Conservation (phyloP, 805 yeast genomes). For the Starmera caribaea region DNA sequence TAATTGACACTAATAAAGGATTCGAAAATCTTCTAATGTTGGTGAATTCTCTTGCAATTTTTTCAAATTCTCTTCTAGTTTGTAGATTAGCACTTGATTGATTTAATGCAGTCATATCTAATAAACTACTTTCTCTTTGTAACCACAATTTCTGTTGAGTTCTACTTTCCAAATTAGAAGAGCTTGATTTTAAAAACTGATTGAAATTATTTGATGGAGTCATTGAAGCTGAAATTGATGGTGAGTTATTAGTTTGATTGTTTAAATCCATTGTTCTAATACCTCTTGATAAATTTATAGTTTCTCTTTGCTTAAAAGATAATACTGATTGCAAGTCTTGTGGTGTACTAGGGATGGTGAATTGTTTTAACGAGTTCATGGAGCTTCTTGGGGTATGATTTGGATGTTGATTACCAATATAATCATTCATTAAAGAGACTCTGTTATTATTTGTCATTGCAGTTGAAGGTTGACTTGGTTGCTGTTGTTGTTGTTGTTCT, state of each 20-base stretch:
- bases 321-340: constrained; percentile 6
- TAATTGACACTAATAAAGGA: constrained; percentile 58
- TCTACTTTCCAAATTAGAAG: constrained; percentile 44
- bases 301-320: constrained; percentile 14
- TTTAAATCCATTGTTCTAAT: too few species aligned
- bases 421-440: constrained; percentile 10
- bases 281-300: not conserved
- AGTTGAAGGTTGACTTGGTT: too few species aligned
- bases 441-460: too few species aligned
- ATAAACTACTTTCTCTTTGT: constrained; percentile 63
- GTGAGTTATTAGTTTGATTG: constrained; percentile 19
- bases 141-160: constrained; percentile 82
- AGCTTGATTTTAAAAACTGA: constrained; percentile 28
- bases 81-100: constrained; percentile 29
- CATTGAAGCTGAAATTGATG: constrained; percentile 14
- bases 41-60: constrained; percentile 63
- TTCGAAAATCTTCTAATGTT: constrained; percentile 60
- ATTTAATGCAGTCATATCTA: constrained; percentile 34
- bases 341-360: constrained; percentile 9
- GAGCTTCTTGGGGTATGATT: constrained; percentile 4
- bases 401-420: constrained; percentile 6
- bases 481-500: too few species aligned
- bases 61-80: constrained; percentile 67
- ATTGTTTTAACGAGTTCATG: constrained; percentile 16
- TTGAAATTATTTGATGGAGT: constrained; percentile 28